Base-by-base conservation (phyloP, 1,139 yeast species). In the Geotrichum reessii region DNA sequence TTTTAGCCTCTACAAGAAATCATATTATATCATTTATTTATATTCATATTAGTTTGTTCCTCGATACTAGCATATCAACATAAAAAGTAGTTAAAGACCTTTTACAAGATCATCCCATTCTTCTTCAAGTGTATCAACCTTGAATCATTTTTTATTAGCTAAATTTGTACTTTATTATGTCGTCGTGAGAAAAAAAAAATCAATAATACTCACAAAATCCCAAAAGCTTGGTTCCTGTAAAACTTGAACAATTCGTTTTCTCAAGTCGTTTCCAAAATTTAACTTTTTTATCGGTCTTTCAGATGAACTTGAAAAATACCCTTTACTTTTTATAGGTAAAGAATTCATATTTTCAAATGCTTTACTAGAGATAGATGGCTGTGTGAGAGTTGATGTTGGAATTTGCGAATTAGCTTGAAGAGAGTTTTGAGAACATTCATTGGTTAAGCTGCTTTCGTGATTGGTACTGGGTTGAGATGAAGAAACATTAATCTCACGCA, bases 171-270 rank as follows among this genome's bases (percentile, higher is more conserved):
- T 14, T 8, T 4, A 24, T 27, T 11, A 21, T 7, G 28, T 27
- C 7, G 4, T 3, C 27, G 17, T 6, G 22, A 42, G 6, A 48
- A 6, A 11, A 12, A 2, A 48, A 6, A 11, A 12, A 21, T n/a
- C 11, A 7, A 17, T 0, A n/a, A 12, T 7, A 50, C 61, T 52
- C 53, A 60, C 63, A 54, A 60, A 50, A 11, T 52, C 47, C 63
- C 63, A 60, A 47, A 60, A 60, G 22, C 24, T 25, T 4, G 53
- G 51, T 37, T 60, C 63, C 11, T 58, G 53, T 11, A 58, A 28
- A 21, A 52, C 22, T 19, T 21, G 40, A 14, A 56, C 12, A 22
- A 56, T 52, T 52, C 52, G 50, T 24, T 56, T 56, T 48, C 42
- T 48, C 40, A 48, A 27, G 42, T 19, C 31, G 11, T 46, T 31